These are phyloP conservation scores for Luzula sylvatica DNA, from an alignment of 176 grass and related monocot species.

Conservation along the genomic window DNA sequence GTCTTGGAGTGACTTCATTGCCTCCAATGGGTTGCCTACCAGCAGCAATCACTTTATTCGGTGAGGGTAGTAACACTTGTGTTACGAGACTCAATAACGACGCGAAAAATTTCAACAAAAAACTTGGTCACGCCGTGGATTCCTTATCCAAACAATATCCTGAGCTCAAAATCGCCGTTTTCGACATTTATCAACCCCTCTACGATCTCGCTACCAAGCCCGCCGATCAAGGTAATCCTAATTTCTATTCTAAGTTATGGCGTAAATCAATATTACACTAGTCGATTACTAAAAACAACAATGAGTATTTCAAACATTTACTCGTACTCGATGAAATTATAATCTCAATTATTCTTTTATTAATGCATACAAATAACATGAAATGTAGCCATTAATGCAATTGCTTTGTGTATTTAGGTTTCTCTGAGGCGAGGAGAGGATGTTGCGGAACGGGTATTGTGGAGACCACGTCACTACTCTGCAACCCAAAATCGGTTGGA, in stretches of 20 bases:
- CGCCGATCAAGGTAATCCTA: conserved; percentile 30
- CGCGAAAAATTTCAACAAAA: conserved; percentile 54
- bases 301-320: not conserved
- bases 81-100: conserved; percentile 51
- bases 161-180: conserved; percentile 64
- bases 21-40: conserved; percentile 78
- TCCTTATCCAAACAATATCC: conserved; percentile 37
- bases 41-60: conserved; percentile 62
- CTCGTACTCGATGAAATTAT: no score
- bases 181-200: conserved; percentile 87
- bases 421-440: conserved; percentile 52
- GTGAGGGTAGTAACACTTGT: conserved; percentile 36
- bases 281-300: not conserved
- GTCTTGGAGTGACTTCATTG: conserved; percentile 64
- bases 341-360: no score
- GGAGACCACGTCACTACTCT: conserved; percentile 77
- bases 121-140: conserved; percentile 37
- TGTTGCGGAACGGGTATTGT: conserved; percentile 73
- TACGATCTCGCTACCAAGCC: conserved; percentile 39
- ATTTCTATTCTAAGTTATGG: not conserved
- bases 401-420: conserved; percentile 23
- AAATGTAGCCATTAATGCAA: not conserved
- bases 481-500: conserved; percentile 72
- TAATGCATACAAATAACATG: not conserved
- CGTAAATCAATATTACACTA: not conserved